Percentiles rank a stretch among this genome's conserved stretches.
Conservation (phyloP, 768 basidiomycete species). For the Leccinum subtestaceum region DNA sequence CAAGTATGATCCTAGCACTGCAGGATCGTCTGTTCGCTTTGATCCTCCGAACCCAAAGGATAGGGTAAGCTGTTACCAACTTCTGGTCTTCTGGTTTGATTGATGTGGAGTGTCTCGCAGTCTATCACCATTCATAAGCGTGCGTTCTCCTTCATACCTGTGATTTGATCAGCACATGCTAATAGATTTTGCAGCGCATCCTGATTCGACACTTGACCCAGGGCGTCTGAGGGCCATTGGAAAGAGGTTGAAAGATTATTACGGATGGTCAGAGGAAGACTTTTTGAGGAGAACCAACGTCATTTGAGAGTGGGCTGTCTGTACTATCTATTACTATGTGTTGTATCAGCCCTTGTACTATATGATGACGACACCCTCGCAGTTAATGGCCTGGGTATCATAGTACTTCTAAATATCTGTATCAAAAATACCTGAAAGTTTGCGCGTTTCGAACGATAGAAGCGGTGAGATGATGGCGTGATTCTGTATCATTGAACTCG, state of each 20-base stretch:
- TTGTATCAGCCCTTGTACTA: neutral
- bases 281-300: conserved; percentile 28
- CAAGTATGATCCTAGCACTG: conserved; percentile 66
- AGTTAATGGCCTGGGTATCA: no score
- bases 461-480: no score
- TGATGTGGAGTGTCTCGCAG: conserved; percentile 29
- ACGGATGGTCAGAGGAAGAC: conserved; percentile 61
- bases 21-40: conserved; percentile 81
- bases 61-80: conserved; percentile 33
- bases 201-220: conserved; percentile 61
- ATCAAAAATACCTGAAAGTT: no score
- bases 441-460: no score
- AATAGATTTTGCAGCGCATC: conserved; percentile 53
- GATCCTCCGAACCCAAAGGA: conserved; percentile 61
- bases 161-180: neutral
- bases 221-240: conserved; percentile 50
- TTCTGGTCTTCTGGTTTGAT: conserved; percentile 1
- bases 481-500: no score
- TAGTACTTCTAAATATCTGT: no score
- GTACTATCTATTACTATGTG: neutral
- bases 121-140: conserved; percentile 79
- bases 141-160: conserved; percentile 26
- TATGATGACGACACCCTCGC: neutral
- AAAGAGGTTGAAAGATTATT: conserved; percentile 56
- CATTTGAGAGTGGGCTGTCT: conserved; percentile 2